Conservation (phyloP, 148 eudicot species). For the Pharnaceum exiguum region DNA sequence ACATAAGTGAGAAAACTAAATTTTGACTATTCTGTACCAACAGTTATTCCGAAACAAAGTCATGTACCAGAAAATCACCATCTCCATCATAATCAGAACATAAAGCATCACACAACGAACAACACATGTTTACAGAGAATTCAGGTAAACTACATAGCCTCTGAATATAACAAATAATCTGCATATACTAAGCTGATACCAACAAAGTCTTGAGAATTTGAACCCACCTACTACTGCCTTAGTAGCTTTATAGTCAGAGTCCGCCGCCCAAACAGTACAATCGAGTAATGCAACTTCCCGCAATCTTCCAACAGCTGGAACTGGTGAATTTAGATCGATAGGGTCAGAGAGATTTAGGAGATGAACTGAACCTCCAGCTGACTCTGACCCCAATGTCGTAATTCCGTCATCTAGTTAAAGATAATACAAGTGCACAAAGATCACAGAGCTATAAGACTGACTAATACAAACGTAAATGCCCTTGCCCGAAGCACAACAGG, state of each 20-base stretch:
- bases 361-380: slow-evolving; percentile 58
- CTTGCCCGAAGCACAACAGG: too few relatives aligned
- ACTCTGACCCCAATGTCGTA: slow-evolving; percentile 76
- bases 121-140: too few relatives aligned
- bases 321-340: slow-evolving; percentile 31
- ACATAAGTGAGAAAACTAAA: too few relatives aligned
- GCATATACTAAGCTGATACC: too few relatives aligned
- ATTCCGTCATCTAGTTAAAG: slow-evolving; percentile 68
- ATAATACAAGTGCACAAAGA: slow-evolving; percentile 11
- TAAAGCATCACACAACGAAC: too few relatives aligned
- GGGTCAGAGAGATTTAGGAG: slow-evolving; percentile 54
- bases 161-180: too few relatives aligned
- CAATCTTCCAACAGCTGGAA: slow-evolving; percentile 21
- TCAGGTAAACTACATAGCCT: too few relatives aligned
- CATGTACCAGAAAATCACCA: too few relatives aligned
- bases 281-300: slow-evolving; percentile 32
- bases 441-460: not conserved
- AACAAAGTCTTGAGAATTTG: too few relatives aligned
- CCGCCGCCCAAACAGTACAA: slow-evolving; percentile 75
- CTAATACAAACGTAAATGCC: not conserved
- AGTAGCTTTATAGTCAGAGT: slow-evolving; percentile 41
- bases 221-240: slow-evolving; percentile 71
- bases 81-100: too few relatives aligned
- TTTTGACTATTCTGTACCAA: too few relatives aligned
- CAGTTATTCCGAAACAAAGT: too few relatives aligned